A percentile compares a stretch with the other conserved stretches of the same genome.
These are phyloP conservation scores for Medicago truncatula DNA, from an alignment of 306 rosid species.

Conservation along the genomic window DNA sequence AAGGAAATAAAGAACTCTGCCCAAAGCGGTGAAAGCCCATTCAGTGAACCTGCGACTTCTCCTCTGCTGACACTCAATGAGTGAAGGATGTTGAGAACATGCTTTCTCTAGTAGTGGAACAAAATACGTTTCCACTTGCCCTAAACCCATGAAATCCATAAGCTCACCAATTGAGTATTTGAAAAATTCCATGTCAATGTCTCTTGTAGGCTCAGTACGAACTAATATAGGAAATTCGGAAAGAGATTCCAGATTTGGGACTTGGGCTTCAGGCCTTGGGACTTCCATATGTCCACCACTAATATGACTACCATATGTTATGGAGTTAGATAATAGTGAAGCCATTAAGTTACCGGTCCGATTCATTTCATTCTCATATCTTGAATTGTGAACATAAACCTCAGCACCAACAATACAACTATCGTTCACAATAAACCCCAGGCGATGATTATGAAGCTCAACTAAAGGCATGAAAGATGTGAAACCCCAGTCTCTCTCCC, in stretches of 20 bases:
- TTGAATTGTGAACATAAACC: background rate
- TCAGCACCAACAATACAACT: background rate
- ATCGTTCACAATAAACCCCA: background rate
- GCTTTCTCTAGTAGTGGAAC: conserved; percentile 17
- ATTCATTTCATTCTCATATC: background rate
- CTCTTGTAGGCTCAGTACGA: background rate
- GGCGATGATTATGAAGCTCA: background rate
- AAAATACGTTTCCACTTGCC: conserved; percentile 12
- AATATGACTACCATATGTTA: background rate
- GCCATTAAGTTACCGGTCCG: background rate
- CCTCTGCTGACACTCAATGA: conserved; percentile 25
- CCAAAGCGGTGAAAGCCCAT: conserved; percentile 49
- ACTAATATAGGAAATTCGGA: background rate
- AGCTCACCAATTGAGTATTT: background rate
- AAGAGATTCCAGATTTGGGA: background rate
- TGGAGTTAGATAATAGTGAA: background rate
- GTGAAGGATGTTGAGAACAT: conserved; percentile 39
- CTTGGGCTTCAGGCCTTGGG: background rate
- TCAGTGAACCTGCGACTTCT: conserved; percentile 32
- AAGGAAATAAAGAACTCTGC: conserved; percentile 39
- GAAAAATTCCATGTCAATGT: background rate
- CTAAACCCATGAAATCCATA: conserved; percentile 13
- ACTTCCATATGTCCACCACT: background rate
- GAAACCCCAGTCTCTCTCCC: background rate
- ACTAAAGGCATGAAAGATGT: background rate